Evolutionary conservation across 164 flowering plant species (phyloP).

Genomic region (Echeveria elegans): DNA sequence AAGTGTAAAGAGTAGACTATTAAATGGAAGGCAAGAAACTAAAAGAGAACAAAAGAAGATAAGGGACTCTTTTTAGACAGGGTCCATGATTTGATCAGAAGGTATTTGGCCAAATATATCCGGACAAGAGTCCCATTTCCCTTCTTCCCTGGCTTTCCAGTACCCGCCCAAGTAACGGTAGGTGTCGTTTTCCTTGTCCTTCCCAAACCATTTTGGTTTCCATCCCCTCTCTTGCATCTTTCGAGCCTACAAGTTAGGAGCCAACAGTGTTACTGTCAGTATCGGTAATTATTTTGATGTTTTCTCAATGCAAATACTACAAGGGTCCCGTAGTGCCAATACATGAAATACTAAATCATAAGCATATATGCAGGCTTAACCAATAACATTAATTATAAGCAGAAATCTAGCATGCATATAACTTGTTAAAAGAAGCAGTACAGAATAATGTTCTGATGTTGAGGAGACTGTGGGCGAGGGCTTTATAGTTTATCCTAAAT

Average conservation of each 20-base stretch:
- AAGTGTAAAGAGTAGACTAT: not conserved
- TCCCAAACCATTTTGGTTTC: constrained; percentile 73
- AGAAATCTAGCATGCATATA: not conserved
- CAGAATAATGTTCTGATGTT: not conserved
- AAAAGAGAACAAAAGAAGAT: not conserved
- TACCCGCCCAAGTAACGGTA: constrained; percentile 67
- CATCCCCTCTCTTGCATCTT: constrained; percentile 86
- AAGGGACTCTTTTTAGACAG: not conserved
- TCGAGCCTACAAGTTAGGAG: constrained; percentile 36
- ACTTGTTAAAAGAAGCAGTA: not conserved
- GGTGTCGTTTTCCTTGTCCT: constrained; percentile 47
- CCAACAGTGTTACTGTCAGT: not conserved
- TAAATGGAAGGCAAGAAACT: not conserved
- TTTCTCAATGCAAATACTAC: not conserved
- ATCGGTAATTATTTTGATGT: not conserved
- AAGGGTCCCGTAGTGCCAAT: not conserved
- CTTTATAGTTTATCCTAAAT: not conserved
- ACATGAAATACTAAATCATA: not conserved
- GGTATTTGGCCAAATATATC: constrained; percentile 66
- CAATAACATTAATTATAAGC: not conserved
- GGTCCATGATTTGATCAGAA: constrained; percentile 18
- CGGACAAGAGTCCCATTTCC: constrained; percentile 66
- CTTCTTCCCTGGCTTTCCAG: constrained; percentile 69
- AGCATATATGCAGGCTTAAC: not conserved
- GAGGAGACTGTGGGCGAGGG: not conserved